A percentile compares a stretch with the other conserved stretches of the same genome.
These are phyloP conservation scores for Russula compacta DNA, from an alignment of 768 basidiomycete species.

Conservation along the genomic window DNA sequence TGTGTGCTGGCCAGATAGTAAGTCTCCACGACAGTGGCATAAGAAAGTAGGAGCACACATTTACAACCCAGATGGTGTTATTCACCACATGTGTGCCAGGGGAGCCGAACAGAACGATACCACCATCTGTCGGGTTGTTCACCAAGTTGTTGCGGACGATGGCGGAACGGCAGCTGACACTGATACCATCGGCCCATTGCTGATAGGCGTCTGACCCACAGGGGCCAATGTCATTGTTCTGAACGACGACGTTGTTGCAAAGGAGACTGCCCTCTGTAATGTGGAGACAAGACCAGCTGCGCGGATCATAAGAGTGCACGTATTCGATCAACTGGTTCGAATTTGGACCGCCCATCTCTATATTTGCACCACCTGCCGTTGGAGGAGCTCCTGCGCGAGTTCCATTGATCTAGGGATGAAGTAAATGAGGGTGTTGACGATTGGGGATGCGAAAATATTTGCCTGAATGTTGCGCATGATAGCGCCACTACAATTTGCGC, in stretches of 20 bases:
- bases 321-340: conserved; percentile 66
- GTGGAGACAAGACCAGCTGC: conserved; percentile 80
- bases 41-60: conserved; percentile 34
- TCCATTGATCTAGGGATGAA: conserved; percentile 59
- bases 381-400: conserved; percentile 47
- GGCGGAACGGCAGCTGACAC: conserved; percentile 56
- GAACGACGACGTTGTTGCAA: conserved; percentile 57
- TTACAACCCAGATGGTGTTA: conserved; percentile 66
- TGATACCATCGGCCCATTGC: conserved; percentile 80
- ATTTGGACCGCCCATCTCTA: conserved; percentile 78
- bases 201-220: conserved; percentile 56
- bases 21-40: not conserved
- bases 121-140: conserved; percentile 68
- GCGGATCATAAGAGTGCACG: conserved; percentile 66
- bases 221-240: conserved; percentile 80
- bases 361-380: conserved; percentile 59
- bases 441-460: conserved; percentile 1
- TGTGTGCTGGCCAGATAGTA: conserved; percentile 39
- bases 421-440: not conserved
- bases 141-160: conserved; percentile 61
- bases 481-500: conserved; percentile 47
- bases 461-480: conserved; percentile 69
- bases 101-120: conserved; percentile 68
- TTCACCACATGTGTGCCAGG: conserved; percentile 67
- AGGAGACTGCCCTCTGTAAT: conserved; percentile 55